These are phyloP conservation scores for Cladobotryum protrusum DNA, from an alignment of 2,329 filamentous ascomycete species.

Conservation along the genomic window DNA sequence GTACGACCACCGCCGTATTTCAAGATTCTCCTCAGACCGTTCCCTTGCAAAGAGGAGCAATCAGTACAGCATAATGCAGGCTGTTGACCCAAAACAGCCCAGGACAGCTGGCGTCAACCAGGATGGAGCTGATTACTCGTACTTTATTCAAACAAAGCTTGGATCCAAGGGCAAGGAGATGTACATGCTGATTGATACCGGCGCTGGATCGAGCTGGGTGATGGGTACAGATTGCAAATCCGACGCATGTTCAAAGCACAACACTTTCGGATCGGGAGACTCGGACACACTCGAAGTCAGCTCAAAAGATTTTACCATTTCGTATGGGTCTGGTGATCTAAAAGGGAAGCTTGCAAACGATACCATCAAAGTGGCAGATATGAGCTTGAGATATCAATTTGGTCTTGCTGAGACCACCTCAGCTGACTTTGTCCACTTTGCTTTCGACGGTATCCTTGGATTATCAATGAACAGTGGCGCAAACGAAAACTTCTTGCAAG, in stretches of 20 bases:
- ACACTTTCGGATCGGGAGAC: conserved; percentile 58
- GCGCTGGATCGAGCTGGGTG: conserved; percentile 73
- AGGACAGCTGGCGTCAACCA: conserved; percentile 53
- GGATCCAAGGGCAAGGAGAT: conserved; percentile 49
- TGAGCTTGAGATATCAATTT: conserved; percentile 60
- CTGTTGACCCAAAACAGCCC: conserved; percentile 37
- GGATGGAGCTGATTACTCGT: conserved; percentile 60
- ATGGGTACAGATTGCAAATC: conserved; percentile 66
- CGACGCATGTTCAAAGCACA: conserved; percentile 61
- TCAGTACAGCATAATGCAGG: conserved; percentile 41
- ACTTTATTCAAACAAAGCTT: conserved; percentile 53
- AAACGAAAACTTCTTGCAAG: conserved; percentile 61
- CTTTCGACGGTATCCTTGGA: conserved; percentile 83
- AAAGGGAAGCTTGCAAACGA: conserved; percentile 62
- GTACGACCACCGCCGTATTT: conserved; percentile 1
- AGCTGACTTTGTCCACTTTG: conserved; percentile 67
- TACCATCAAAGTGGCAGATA: conserved; percentile 57
- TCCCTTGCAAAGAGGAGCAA: conserved; percentile 35
- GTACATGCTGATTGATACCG: conserved; percentile 61
- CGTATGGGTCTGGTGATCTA: conserved; percentile 73
- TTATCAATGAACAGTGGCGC: conserved; percentile 57
- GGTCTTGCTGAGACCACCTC: conserved; percentile 68
- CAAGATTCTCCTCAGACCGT: not conserved
- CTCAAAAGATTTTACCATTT: conserved; percentile 54
- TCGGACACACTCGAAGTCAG: conserved; percentile 57